Percentiles rank a stretch among this genome's conserved stretches.
Evolutionary conservation across 257 asterid species (phyloP).

Genomic region (Paraleonurus japonicus): DNA sequence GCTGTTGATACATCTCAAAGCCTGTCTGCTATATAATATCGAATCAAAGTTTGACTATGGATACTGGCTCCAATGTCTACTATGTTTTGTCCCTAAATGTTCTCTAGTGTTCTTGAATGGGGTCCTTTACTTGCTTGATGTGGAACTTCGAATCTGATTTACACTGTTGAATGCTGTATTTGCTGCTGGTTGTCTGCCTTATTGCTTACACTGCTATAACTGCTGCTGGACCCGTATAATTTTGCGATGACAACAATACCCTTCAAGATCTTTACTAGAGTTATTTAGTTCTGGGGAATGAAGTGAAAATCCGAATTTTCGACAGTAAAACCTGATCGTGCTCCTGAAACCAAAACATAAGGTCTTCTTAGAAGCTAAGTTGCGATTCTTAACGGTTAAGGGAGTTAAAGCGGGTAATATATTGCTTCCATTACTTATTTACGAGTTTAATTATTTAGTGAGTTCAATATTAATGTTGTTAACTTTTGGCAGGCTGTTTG

Average conservation of each 20-base stretch:
- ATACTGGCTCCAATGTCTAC: constrained; percentile 52
- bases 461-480: constrained; percentile 46
- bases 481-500: constrained; percentile 76
- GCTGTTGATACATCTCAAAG: constrained; percentile 31
- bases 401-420: constrained; percentile 55
- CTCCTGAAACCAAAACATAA: constrained; percentile 38
- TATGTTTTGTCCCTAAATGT: constrained; percentile 57
- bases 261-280: constrained; percentile 35
- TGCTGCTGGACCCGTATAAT: constrained; percentile 53
- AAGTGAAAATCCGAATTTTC: constrained; percentile 28
- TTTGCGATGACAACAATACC: constrained; percentile 38
- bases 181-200: constrained; percentile 68
- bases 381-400: constrained; percentile 34
- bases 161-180: constrained; percentile 55
- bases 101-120: constrained; percentile 43
- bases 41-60: constrained; percentile 43
- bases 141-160: constrained; percentile 40
- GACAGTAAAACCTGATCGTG: constrained; percentile 31
- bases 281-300: constrained; percentile 40
- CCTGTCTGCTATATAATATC: constrained; percentile 33
- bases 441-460: constrained; percentile 14
- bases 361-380: constrained; percentile 39
- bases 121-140: constrained; percentile 50
- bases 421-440: constrained; percentile 27
- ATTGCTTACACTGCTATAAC: constrained; percentile 43